Percentiles rank a stretch among this genome's conserved stretches.
Conservation (phyloP, 768 basidiomycete species). For the Suillus subluteus region DNA sequence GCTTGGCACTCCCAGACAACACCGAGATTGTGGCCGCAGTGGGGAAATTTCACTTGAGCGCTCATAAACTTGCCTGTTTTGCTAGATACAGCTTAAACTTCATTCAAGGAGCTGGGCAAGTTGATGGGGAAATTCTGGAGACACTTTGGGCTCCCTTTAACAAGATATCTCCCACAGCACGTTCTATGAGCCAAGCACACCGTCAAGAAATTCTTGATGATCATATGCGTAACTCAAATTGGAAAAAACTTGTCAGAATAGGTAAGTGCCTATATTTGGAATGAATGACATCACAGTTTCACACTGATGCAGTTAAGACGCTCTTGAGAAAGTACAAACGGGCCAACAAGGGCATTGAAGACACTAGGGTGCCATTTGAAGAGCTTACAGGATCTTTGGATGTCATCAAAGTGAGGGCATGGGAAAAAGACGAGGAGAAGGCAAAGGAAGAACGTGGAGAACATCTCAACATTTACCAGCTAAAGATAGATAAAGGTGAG, state of each 20-base stretch:
- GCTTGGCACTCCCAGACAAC: not conserved
- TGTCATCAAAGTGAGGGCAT: not conserved
- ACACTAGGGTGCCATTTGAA: conserved; percentile 8
- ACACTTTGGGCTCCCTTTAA: conserved; percentile 10
- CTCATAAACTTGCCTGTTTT: conserved; percentile 20
- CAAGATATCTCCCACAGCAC: conserved; percentile 22
- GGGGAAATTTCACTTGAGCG: conserved; percentile 30
- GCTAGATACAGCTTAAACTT: conserved; percentile 37
- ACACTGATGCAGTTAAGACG: not conserved
- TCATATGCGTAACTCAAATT: conserved; percentile 38
- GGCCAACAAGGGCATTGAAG: not conserved
- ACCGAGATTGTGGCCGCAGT: conserved; percentile 23
- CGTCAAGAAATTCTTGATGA: conserved; percentile 34
- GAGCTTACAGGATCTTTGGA: conserved; percentile 6
- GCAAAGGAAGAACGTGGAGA: conserved; percentile 1
- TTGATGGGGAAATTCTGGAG: conserved; percentile 37
- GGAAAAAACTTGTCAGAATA: conserved; percentile 33
- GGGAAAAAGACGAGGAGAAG: not conserved
- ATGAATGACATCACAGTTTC: no score
- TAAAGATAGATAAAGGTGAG: conserved; percentile 12
- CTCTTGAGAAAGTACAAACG: not conserved
- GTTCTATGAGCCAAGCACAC: conserved; percentile 28
- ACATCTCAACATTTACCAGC: conserved; percentile 1
- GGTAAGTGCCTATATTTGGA: conserved; percentile 17
- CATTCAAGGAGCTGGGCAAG: conserved; percentile 28